phyloP scores from a whole-genome alignment of 768 basidiomycete species.

The Rhizopogon sp. region DNA sequence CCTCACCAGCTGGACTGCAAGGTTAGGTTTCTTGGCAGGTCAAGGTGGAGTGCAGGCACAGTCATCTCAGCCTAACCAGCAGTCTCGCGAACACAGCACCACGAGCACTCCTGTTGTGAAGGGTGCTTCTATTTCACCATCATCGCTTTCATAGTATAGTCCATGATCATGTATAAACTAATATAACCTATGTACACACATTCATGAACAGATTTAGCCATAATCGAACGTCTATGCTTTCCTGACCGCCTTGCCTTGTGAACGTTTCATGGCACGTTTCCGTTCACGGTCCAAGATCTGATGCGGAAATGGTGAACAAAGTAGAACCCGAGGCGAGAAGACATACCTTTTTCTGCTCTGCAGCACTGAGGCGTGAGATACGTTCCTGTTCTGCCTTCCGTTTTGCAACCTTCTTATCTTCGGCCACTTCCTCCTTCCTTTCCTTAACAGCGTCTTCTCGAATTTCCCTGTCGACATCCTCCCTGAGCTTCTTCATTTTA shows the following conservation, averaged over 20 bases:
- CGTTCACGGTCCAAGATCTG: constrained; percentile 73
- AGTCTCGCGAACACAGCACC: neutral
- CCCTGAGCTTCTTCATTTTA: constrained; percentile 72
- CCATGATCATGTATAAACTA: neutral
- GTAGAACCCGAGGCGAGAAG: neutral
- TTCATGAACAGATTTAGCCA: neutral
- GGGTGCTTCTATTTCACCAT: neutral
- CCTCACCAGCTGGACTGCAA: constrained; percentile 73
- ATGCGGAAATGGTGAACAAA: constrained; percentile 1
- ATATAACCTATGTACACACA: neutral
- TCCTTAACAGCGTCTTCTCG: constrained; percentile 63
- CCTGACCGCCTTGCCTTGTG: constrained; percentile 58
- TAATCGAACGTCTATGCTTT: constrained; percentile 30
- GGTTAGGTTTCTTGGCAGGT: constrained; percentile 42
- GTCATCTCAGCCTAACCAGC: neutral
- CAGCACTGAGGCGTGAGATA: constrained; percentile 65
- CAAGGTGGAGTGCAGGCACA: constrained; percentile 8
- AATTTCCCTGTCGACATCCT: constrained; percentile 65
- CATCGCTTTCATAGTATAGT: neutral
- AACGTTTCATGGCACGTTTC: constrained; percentile 64
- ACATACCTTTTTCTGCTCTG: constrained; percentile 78
- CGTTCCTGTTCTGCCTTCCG: constrained; percentile 70
- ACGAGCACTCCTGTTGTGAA: neutral
- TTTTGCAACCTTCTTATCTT: constrained; percentile 70
- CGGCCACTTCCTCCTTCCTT: constrained; percentile 65